These are phyloP conservation scores for Corymbia citriodora DNA, from an alignment of 441 rosid species.

Conservation along the genomic window DNA sequence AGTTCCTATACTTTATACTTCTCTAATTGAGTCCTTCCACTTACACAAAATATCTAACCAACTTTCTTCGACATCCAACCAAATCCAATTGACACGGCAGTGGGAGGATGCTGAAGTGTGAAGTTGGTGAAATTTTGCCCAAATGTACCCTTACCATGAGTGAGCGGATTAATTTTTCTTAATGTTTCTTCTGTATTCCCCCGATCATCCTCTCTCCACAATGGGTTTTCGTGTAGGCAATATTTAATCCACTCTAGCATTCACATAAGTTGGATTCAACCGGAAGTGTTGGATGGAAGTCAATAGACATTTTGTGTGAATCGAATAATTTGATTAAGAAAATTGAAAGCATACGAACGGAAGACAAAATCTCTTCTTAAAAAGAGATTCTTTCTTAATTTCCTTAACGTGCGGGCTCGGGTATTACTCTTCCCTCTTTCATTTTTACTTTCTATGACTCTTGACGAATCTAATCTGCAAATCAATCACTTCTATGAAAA, in stretches of 20 bases:
- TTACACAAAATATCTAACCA: background rate
- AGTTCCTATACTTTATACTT: background rate
- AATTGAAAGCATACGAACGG: background rate
- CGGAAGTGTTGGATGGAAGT: background rate
- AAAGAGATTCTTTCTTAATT: background rate
- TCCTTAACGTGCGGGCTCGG: background rate
- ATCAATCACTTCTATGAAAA: background rate
- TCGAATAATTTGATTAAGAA: background rate
- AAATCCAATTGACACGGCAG: background rate
- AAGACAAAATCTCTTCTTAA: background rate
- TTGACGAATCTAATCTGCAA: background rate
- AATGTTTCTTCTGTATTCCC: background rate
- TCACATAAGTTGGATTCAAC: background rate
- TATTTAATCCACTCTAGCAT: background rate
- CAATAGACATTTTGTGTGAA: background rate
- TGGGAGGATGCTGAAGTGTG: rapidly evolving
- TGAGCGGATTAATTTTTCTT: rapidly evolving
- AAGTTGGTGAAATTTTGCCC: background rate
- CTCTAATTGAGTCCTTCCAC: background rate
- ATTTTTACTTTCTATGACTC: background rate
- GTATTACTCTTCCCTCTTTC: background rate
- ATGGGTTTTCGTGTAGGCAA: background rate
- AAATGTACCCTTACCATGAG: background rate
- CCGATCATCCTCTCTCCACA: background rate
- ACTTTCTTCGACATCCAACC: background rate